Percentiles rank a stretch among this genome's conserved stretches.
phyloP scores from a whole-genome alignment of 2,329 filamentous ascomycete species.

The Ascochyta pisi region DNA sequence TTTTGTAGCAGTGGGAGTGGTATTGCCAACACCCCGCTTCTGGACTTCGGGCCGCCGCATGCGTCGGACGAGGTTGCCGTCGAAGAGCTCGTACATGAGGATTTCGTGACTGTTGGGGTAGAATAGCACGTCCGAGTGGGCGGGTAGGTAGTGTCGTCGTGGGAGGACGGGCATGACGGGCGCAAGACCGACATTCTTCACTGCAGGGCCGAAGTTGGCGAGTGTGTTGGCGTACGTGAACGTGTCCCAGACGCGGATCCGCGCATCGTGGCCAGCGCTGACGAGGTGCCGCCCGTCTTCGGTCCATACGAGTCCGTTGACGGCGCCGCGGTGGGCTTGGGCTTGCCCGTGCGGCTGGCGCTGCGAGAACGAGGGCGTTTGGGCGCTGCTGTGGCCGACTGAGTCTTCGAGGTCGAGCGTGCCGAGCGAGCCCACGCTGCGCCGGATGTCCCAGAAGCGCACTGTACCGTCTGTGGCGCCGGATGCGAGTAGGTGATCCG shows the following conservation, averaged over 20 bases:
- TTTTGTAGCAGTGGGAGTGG: conserved; percentile 7
- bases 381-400: conserved; percentile 66
- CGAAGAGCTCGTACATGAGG: conserved; percentile 77
- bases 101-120: conserved; percentile 81
- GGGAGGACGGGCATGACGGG: conserved; percentile 55
- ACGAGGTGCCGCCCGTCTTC: conserved; percentile 78
- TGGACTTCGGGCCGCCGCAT: conserved; percentile 66
- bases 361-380: conserved; percentile 51
- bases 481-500: conserved; percentile 81
- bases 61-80: conserved; percentile 75
- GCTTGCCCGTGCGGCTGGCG: conserved; percentile 39
- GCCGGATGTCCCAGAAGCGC: conserved; percentile 85
- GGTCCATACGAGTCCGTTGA: conserved; percentile 87
- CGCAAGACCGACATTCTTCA: conserved; percentile 69
- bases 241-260: conserved; percentile 87
- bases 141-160: conserved; percentile 65
- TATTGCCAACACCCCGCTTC: conserved; percentile 18
- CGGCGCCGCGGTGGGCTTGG: conserved; percentile 77
- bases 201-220: conserved; percentile 81
- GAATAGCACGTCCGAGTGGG: conserved; percentile 71
- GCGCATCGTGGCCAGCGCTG: conserved; percentile 81
- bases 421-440: conserved; percentile 76
- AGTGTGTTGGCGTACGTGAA: conserved; percentile 83
- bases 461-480: conserved; percentile 85
- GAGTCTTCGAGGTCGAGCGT: conserved; percentile 85